phyloP scores from a whole-genome alignment of 345 rosid genomes.

The Trapa incisa region DNA sequence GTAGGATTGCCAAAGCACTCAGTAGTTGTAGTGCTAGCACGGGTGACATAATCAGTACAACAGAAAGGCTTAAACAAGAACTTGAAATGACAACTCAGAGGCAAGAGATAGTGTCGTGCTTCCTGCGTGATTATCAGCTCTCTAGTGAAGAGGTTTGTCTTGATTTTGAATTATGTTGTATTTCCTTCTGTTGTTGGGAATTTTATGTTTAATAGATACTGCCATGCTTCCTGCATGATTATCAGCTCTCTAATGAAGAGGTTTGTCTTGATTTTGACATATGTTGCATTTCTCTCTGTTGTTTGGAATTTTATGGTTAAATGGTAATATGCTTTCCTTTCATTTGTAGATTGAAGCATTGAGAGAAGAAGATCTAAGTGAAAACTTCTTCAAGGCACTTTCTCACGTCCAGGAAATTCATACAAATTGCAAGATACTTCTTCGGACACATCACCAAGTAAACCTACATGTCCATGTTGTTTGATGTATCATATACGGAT shows the following conservation, averaged over 20 bases:
- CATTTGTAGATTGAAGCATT: conserved; percentile 56
- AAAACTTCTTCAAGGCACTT: conserved; percentile 37
- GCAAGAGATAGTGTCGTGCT: conserved; percentile 84
- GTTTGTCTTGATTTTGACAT: conserved; percentile 18
- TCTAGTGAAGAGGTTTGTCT: conserved; percentile 67
- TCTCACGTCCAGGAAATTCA: conserved; percentile 94
- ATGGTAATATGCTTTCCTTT: background rate
- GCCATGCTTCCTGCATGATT: conserved; percentile 86
- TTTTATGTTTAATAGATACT: conserved; percentile 43
- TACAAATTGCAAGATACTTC: conserved; percentile 81
- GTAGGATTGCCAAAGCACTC: conserved; percentile 73
- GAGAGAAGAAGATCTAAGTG: conserved; percentile 69
- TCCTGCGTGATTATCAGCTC: conserved; percentile 93
- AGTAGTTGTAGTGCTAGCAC: conserved; percentile 78
- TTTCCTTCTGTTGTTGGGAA: no score
- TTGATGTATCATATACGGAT: background rate
- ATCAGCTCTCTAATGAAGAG: conserved; percentile 87
- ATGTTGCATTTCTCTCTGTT: no score
- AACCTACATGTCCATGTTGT: background rate
- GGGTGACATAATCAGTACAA: conserved; percentile 73
- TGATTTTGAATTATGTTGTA: background rate
- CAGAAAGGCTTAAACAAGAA: conserved; percentile 90
- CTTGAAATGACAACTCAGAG: conserved; percentile 80
- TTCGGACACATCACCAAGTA: conserved; percentile 97
- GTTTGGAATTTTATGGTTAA: no score